Evolutionary conservation across 352 stramenopile species (phyloP), one percentile per base, ranked within the genome.

Genomic region (Globisporangium heterothallicum): DNA sequence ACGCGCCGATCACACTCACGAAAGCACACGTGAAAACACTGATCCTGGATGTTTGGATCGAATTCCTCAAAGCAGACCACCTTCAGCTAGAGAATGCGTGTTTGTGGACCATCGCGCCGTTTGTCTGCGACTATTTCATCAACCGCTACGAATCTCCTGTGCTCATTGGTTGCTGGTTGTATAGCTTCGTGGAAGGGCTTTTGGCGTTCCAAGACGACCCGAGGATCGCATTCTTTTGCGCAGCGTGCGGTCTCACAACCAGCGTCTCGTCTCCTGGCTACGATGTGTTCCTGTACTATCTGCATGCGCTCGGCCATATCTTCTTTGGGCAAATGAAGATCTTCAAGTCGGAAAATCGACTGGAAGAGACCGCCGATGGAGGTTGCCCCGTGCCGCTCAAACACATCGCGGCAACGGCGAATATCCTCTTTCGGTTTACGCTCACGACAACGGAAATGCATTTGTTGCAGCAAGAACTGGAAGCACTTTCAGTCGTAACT

Each of bases 301-400:
- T 82, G 7, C 75, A 88, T 29, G 78, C 76, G 19, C 59, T 91
- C 2, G 65, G 49, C 0, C 75, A 88, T 46, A 26, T 91, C 16
- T 70, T 91, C 36, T 83, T 86, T 45, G 78, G 76, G 1, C 63
- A 80, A 13, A 83, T 88, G 63, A 82, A 88, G 61, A 70, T 86
- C 30, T 91, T 86, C 63, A 67, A 73, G 48, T 13, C 59, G 13
- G 75, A 69, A 22, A 78, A 78, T 22, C 67, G 77, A 6, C 50
- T 91, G 5, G 59, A 82, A 40, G 72, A 91, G 66, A 72, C 67
- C 9, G 12, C 45, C 1, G 80, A 79, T 18, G 79, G 79, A 4
- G 68, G 58, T 6, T 91, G 73, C 46, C 49, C 68, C 0, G 68
- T 91, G 25, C 59, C 59, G 12, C 53, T 64, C 14, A 49, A 63